These are phyloP conservation scores for Vigna angularis DNA, from an alignment of 306 rosid species.

Conservation along the genomic window DNA sequence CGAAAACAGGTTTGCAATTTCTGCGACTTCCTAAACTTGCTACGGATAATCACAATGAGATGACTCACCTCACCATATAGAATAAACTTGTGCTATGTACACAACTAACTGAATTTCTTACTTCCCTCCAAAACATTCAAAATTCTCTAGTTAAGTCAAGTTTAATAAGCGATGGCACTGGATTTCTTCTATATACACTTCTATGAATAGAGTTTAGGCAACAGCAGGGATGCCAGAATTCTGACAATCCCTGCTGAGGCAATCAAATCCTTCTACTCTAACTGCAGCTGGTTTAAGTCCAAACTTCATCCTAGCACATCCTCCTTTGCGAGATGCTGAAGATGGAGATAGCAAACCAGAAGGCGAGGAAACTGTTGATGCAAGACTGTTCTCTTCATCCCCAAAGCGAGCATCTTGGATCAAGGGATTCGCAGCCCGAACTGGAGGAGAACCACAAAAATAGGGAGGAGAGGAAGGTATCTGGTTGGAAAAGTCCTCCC, in stretches of 20 bases:
- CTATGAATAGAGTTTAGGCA: conserved; percentile 54
- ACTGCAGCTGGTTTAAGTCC: conserved; percentile 77
- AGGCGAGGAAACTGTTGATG: conserved; percentile 60
- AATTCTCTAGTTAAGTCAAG: conserved; percentile 49
- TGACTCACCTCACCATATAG: conserved; percentile 26
- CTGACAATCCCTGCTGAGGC: conserved; percentile 79
- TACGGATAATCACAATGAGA: conserved; percentile 35
- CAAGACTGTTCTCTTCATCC: conserved; percentile 57
- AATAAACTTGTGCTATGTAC: conserved; percentile 42
- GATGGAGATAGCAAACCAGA: conserved; percentile 63
- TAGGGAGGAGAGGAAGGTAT: conserved; percentile 75
- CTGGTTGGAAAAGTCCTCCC: conserved; percentile 53
- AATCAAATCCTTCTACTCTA: conserved; percentile 90
- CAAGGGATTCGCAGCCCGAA: conserved; percentile 75
- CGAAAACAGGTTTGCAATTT: conserved; percentile 51
- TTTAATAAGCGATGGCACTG: conserved; percentile 54
- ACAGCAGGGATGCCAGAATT: conserved; percentile 77
- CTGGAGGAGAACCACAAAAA: conserved; percentile 83
- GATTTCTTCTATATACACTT: conserved; percentile 76
- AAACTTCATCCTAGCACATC: conserved; percentile 66
- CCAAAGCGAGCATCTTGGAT: conserved; percentile 76
- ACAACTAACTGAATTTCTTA: conserved; percentile 39
- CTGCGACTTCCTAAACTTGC: conserved; percentile 43
- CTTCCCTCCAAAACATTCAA: conserved; percentile 42
- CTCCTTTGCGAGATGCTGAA: conserved; percentile 68